Conservation (phyloP, 2,329 filamentous ascomycete genomes). For the Gnomoniopsis smithogilvyi region DNA sequence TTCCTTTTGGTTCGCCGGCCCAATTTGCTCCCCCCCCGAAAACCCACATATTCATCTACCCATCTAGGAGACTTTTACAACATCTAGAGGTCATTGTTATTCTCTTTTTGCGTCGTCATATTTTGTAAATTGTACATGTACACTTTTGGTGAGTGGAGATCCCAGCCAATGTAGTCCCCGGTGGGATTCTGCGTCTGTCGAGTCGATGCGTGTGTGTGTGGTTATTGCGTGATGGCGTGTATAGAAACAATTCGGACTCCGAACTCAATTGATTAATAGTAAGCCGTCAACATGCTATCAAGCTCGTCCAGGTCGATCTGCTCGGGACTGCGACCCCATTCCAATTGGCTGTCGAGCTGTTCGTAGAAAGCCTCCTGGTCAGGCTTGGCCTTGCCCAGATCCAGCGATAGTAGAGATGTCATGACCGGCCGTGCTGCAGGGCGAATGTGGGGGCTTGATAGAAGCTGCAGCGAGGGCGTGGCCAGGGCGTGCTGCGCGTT, state of each 20-base stretch:
- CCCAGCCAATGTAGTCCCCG: no score
- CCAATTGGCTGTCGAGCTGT: constrained; percentile 42
- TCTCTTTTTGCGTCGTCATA: no score
- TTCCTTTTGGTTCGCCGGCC: no score
- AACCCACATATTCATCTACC: no score
- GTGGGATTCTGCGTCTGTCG: no score
- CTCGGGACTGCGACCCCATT: constrained; percentile 75
- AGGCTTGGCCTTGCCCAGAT: constrained; percentile 28
- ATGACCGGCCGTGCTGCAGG: constrained; percentile 26
- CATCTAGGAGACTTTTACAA: no score
- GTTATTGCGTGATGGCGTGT: no score
- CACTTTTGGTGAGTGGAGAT: no score
- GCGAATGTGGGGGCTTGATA: constrained; percentile 55
- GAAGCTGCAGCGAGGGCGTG: constrained; percentile 37
- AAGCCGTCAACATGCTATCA: constrained; percentile 78
- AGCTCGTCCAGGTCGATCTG: constrained; percentile 90
- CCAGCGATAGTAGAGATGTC: constrained; percentile 30
- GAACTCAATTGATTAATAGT: constrained; percentile 39
- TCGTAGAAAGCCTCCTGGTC: constrained; percentile 38
- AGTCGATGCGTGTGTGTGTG: no score
- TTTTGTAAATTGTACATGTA: no score
- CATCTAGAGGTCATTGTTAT: no score
- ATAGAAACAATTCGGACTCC: not conserved
- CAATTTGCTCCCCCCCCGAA: no score
- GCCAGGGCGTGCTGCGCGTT: constrained; percentile 6